phyloP scores from a whole-genome alignment of 2,329 filamentous ascomycete genomes.

The Sarocladium kiliense region DNA sequence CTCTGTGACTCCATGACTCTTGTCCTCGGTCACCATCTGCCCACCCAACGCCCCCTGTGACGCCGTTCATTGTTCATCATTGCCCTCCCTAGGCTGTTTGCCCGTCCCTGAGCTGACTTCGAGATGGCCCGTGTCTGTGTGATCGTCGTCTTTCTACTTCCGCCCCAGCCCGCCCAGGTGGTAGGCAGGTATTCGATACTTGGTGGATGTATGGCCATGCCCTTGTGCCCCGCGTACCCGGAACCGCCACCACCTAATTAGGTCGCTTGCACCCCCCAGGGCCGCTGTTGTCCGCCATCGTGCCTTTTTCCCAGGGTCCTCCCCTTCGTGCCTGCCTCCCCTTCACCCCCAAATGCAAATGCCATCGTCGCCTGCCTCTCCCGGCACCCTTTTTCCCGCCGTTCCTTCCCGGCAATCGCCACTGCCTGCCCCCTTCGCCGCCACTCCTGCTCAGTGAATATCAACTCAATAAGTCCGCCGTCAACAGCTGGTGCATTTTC shows the following conservation, averaged over 20 bases:
- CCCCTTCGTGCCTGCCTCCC: not conserved
- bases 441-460: not conserved
- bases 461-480: no score
- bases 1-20: constrained; percentile 3
- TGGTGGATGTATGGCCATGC: not conserved
- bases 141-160: not conserved
- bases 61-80: not conserved
- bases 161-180: no score
- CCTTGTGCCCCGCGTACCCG: not conserved
- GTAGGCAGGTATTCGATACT: not conserved
- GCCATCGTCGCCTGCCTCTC: not conserved
- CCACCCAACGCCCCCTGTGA: not conserved
- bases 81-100: not conserved
- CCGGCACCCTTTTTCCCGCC: not conserved
- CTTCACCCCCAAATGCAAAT: not conserved
- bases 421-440: not conserved
- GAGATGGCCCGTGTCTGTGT: not conserved
- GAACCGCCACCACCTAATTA: constrained; percentile 5
- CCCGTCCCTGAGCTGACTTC: not conserved
- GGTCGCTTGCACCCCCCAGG: not conserved
- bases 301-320: constrained; percentile 8
- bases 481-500: no score
- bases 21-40: not conserved
- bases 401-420: not conserved
- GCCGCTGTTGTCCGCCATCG: not conserved